Conservation (phyloP, 257 asterid species). For the Solanum pinnatisectum region DNA sequence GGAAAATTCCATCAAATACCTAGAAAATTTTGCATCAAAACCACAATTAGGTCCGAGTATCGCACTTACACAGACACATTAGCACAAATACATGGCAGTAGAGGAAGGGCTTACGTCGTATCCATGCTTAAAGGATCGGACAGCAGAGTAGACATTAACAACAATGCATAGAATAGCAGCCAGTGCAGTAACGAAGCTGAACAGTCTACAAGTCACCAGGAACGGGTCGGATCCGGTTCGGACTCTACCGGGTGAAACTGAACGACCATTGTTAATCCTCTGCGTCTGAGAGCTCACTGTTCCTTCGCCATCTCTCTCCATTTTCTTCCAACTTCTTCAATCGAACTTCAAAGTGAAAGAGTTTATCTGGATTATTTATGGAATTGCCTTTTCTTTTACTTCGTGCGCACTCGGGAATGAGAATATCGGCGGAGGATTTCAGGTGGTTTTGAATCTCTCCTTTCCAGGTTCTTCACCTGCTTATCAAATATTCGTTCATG, state of each 20-base stretch:
- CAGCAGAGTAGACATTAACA: slow-evolving; percentile 77
- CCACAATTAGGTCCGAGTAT: neutral
- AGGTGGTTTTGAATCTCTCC: neutral
- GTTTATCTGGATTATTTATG: neutral
- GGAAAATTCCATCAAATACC: slow-evolving; percentile 93
- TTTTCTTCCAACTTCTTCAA: neutral
- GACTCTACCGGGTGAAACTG: slow-evolving; percentile 11
- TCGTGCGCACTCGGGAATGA: neutral
- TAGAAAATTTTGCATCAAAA: neutral
- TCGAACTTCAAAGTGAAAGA: neutral
- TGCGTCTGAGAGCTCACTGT: neutral
- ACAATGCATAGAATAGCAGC: slow-evolving; percentile 77
- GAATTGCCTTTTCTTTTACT: neutral
- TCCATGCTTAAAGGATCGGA: slow-evolving; percentile 64
- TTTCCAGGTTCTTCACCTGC: neutral
- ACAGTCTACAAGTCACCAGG: slow-evolving; percentile 52
- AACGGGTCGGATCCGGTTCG: slow-evolving; percentile 44
- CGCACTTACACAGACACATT: neutral
- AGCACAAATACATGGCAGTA: neutral
- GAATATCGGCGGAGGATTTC: neutral
- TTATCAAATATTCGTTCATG: neutral
- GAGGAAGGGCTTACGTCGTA: slow-evolving; percentile 45
- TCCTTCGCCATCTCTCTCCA: slow-evolving; percentile 16
- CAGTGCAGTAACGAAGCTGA: slow-evolving; percentile 60
- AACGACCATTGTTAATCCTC: neutral